Base-by-base conservation (phyloP, 1,284 basidiomycete genomes). In the Rhodotorula sp. region DNA sequence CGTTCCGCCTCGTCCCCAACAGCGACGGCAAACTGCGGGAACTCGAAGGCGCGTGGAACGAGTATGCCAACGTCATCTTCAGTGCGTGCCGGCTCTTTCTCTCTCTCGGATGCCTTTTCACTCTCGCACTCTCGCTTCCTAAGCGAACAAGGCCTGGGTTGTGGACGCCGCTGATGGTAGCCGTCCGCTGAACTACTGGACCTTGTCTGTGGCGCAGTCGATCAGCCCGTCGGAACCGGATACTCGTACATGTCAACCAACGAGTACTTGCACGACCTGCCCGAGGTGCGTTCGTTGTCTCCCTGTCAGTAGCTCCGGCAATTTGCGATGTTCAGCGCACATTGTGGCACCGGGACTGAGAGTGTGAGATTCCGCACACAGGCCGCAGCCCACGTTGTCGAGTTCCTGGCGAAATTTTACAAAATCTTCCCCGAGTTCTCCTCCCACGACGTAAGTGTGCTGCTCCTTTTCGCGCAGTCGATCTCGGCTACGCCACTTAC, bases 181-280 rank as follows among this genome's bases (percentile, higher is more conserved):
- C 6, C 26, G 43, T 31, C 52, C 5, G 15, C 47, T 26, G 26
- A 31, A 43, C 34, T 6, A 15, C 10, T n/a, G 1, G 16, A 2
- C n/a, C 20, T 12, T 18, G 0, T 5, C 12, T 21, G 5, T 3
- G 10, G 10, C 20, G 21, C 76, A 93, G 93, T 99, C 71, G 96
- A 99, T 82, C 96, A 99, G 82, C 96, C 96, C 52, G 92, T 91
- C 7, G 96, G 96, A 8, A 98, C 96, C 15, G 96, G 96, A 14
- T 91, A 92, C 81, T 95, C 93, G 20, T 96, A 92, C 79, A 88
- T 90, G 56, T 89, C 90, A 70, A 93, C 94, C 16, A 87, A 96
- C 77, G 86, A 87, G 69, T 97, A 91, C 80, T 86, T 95, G 34
- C 90, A 91, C 76, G 90, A 91, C 69, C 84, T 95, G 51, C 82